These are phyloP conservation scores for Heterobasidion irregulare DNA, from an alignment of 1,284 basidiomycete genomes.

Conservation along the genomic window DNA sequence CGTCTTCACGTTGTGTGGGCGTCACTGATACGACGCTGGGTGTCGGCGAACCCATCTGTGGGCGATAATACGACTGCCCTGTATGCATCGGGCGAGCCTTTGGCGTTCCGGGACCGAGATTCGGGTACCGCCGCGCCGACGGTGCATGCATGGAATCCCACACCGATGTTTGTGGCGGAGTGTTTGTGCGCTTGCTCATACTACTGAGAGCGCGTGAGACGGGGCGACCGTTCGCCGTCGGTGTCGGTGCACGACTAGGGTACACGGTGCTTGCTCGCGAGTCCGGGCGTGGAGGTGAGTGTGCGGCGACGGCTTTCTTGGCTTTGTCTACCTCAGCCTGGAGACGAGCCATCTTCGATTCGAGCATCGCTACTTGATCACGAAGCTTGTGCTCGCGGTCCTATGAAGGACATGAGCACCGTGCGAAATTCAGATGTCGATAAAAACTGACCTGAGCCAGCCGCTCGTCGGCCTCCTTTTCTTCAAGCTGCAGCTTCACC, in stretches of 20 bases:
- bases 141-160: slow-evolving; percentile 75
- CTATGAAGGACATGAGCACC: slow-evolving; percentile 26
- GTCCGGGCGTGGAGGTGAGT: slow-evolving; percentile 49
- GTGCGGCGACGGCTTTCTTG: slow-evolving; percentile 28
- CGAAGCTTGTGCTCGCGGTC: slow-evolving; percentile 62
- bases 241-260: slow-evolving; percentile 33
- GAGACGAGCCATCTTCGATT: slow-evolving; percentile 50
- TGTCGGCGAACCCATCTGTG: slow-evolving; percentile 54
- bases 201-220: slow-evolving; percentile 12
- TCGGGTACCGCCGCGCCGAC: slow-evolving; percentile 18
- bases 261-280: slow-evolving; percentile 63
- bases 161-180: slow-evolving; percentile 48
- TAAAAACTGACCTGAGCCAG: slow-evolving; percentile 43
- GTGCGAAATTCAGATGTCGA: not conserved
- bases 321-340: slow-evolving; percentile 53
- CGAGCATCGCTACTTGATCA: slow-evolving; percentile 56
- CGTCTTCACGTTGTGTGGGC: slow-evolving; percentile 61
- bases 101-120: slow-evolving; percentile 28
- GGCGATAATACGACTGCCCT: slow-evolving; percentile 14
- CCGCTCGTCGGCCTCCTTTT: slow-evolving; percentile 61
- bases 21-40: slow-evolving; percentile 64
- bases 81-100: slow-evolving; percentile 23
- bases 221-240: slow-evolving; percentile 16
- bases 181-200: slow-evolving; percentile 27
- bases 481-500: slow-evolving; percentile 62